Evolutionary conservation across 805 yeast genomes (phyloP).

Genomic region (Candida lessepsii): DNA sequence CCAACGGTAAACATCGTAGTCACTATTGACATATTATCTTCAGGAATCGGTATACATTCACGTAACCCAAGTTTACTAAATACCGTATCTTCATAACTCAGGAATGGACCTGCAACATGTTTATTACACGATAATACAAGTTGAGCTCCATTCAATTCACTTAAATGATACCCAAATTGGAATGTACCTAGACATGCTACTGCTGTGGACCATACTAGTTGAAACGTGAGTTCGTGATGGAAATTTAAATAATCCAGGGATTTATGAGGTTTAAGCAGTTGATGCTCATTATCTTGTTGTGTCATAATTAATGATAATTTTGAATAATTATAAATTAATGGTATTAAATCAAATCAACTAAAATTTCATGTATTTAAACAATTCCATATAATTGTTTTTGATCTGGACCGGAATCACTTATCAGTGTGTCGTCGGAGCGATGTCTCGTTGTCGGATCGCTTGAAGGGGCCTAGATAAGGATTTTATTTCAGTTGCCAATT

Average conservation of each 20-base stretch:
- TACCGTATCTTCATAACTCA: conserved; percentile 23
- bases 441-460: conserved; percentile 1
- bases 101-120: conserved; percentile 20
- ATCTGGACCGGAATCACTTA: neutral
- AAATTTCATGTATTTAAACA: neutral
- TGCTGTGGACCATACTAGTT: conserved; percentile 35
- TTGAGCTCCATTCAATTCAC: conserved; percentile 38
- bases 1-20: conserved; percentile 38
- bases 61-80: conserved; percentile 24
- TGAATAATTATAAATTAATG: too few species aligned
- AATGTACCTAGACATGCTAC: conserved; percentile 35
- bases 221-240: conserved; percentile 26
- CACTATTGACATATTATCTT: conserved; percentile 21
- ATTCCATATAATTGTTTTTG: neutral
- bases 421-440: conserved; percentile 2
- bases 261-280: neutral
- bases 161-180: conserved; percentile 40
- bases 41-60: conserved; percentile 31
- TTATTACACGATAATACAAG: conserved; percentile 27
- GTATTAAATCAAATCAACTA: too few species aligned
- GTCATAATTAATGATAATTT: too few species aligned
- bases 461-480: too few species aligned
- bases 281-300: neutral
- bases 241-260: conserved; percentile 9
- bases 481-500: too few species aligned